phyloP scores from a whole-genome alignment of 352 stramenopile species.

The Pythium guiyangense region DNA sequence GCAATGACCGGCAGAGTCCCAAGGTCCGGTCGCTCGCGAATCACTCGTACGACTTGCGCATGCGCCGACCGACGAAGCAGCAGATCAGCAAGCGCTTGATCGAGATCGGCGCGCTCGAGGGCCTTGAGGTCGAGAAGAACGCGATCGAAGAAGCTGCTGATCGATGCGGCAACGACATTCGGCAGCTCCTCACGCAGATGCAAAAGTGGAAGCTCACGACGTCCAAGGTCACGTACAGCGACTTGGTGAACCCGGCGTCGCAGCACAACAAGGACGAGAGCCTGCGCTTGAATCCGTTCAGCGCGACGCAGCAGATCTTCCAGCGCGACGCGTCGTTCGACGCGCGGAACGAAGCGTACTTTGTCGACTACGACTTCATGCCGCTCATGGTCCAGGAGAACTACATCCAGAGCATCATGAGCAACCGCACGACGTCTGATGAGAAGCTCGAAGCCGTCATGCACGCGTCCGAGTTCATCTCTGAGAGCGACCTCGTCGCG shows the following conservation, averaged over 20 bases:
- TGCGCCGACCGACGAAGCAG: conserved; percentile 91
- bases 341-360: conserved; percentile 95
- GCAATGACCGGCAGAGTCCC: conserved; percentile 96
- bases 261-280: conserved; percentile 92
- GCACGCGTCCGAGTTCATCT: conserved; percentile 90
- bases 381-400: conserved; percentile 95
- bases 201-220: conserved; percentile 93
- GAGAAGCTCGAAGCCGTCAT: conserved; percentile 83
- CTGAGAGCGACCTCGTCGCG: conserved; percentile 79
- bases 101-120: conserved; percentile 88
- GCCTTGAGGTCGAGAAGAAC: conserved; percentile 93
- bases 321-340: conserved; percentile 75
- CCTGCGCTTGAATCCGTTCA: conserved; percentile 94
- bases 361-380: conserved; percentile 98
- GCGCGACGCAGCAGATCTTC: conserved; percentile 92
- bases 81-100: conserved; percentile 92
- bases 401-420: conserved; percentile 83
- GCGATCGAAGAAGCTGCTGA: conserved; percentile 96
- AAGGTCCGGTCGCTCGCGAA: conserved; percentile 96
- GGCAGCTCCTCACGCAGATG: conserved; percentile 95
- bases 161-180: conserved; percentile 97
- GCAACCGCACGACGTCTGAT: conserved; percentile 53
- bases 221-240: conserved; percentile 80
- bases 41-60: conserved; percentile 97
- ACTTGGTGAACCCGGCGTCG: conserved; percentile 74